Percentiles rank a stretch among this genome's conserved stretches.
phyloP scores from a whole-genome alignment of 768 basidiomycete genomes.

The Leccinum rimulosum region DNA sequence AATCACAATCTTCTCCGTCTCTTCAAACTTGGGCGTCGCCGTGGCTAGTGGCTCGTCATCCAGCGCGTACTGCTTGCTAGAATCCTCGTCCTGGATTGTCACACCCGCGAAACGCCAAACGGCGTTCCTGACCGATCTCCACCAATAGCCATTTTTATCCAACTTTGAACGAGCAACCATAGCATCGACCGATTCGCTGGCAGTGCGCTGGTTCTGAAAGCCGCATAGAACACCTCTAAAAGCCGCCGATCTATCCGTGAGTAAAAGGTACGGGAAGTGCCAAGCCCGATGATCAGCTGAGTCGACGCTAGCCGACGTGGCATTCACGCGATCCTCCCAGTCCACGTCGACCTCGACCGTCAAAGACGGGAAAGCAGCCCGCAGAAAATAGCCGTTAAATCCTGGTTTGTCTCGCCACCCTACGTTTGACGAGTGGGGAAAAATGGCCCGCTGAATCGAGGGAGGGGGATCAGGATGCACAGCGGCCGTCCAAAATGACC shows the following conservation, averaged over 20 bases:
- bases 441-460: slow-evolving; percentile 65
- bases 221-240: slow-evolving; percentile 67
- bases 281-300: slow-evolving; percentile 47
- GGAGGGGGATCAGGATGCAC: slow-evolving; percentile 41
- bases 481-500: slow-evolving; percentile 71
- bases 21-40: slow-evolving; percentile 26
- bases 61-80: slow-evolving; percentile 6
- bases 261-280: slow-evolving; percentile 67
- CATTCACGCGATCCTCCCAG: slow-evolving; percentile 61
- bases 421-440: slow-evolving; percentile 54
- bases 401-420: slow-evolving; percentile 77
- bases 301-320: slow-evolving; percentile 22
- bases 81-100: slow-evolving; percentile 29
- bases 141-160: slow-evolving; percentile 54
- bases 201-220: slow-evolving; percentile 64
- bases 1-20: slow-evolving; percentile 55
- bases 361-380: slow-evolving; percentile 68
- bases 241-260: slow-evolving; percentile 75
- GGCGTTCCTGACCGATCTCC: slow-evolving; percentile 67
- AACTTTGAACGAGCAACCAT: slow-evolving; percentile 41
- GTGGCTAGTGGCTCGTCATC: background rate
- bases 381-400: slow-evolving; percentile 76
- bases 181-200: slow-evolving; percentile 61
- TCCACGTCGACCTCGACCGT: slow-evolving; percentile 67
- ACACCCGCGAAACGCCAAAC: slow-evolving; percentile 69